phyloP scores from a whole-genome alignment of 495 filamentous ascomycete genomes.

The Neurospora pannonica region DNA sequence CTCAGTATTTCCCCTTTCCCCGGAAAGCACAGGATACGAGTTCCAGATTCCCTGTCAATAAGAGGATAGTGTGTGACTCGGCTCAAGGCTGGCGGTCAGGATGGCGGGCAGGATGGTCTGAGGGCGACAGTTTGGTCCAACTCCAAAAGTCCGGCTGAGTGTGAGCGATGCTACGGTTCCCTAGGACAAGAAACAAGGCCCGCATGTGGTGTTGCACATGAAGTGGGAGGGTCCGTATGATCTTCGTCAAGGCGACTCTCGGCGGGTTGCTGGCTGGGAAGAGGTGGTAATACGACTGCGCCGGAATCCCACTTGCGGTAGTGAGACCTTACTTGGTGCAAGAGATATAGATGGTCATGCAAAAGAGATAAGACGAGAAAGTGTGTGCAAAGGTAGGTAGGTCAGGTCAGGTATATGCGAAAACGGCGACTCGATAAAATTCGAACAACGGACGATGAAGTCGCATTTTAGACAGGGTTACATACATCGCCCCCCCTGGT shows the following conservation, averaged over 20 bases:
- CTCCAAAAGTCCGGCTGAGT: background rate
- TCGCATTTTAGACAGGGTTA: background rate
- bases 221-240: background rate
- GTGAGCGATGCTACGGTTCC: background rate
- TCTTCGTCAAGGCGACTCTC: background rate
- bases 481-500: background rate
- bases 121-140: background rate
- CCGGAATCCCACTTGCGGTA: background rate
- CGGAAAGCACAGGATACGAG: slow-evolving; percentile 4
- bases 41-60: background rate
- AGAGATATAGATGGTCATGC: background rate
- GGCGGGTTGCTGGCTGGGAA: background rate
- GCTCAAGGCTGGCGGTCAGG: background rate
- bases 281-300: background rate
- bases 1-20: slow-evolving; percentile 9
- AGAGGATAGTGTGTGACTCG: background rate
- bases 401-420: background rate
- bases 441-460: background rate
- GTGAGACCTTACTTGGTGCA: background rate
- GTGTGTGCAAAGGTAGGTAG: background rate
- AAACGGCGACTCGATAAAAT: background rate
- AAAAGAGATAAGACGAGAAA: background rate
- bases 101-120: background rate
- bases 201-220: slow-evolving; percentile 22
- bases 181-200: slow-evolving; percentile 5